Conservation (phyloP, 75 land plant species). For the Cupressus sempervirens region DNA sequence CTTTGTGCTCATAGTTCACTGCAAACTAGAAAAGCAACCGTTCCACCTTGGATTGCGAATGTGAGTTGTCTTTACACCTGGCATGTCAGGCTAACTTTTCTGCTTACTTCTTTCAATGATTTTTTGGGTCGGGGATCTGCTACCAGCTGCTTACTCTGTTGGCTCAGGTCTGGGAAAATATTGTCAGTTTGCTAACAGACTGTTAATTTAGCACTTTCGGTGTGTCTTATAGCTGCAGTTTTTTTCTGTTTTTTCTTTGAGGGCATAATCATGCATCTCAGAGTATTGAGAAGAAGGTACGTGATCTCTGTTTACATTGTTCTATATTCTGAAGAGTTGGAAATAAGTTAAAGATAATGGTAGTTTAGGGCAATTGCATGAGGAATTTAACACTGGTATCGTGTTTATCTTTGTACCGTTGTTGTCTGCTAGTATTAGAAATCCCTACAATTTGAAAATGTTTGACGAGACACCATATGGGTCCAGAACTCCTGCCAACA, state of each 20-base stretch:
- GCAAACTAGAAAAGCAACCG: background rate
- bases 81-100: background rate
- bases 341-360: background rate
- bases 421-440: background rate
- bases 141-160: background rate
- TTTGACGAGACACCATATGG: background rate
- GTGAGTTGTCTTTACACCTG: conserved; percentile 4
- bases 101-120: background rate
- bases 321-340: background rate
- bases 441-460: background rate
- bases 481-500: background rate
- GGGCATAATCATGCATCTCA: background rate
- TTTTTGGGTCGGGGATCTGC: background rate
- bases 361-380: background rate
- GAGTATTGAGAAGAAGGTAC: background rate
- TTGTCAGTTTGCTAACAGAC: background rate
- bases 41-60: background rate
- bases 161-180: background rate
- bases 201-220: background rate
- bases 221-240: background rate
- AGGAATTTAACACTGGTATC: background rate
- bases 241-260: background rate
- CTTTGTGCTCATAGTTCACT: background rate
- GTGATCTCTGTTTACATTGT: background rate
- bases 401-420: background rate